A percentile compares a stretch with the other conserved stretches of the same genome.
Evolutionary conservation across 345 rosid genomes (phyloP).

Genomic region (Rhizophora mangle): DNA sequence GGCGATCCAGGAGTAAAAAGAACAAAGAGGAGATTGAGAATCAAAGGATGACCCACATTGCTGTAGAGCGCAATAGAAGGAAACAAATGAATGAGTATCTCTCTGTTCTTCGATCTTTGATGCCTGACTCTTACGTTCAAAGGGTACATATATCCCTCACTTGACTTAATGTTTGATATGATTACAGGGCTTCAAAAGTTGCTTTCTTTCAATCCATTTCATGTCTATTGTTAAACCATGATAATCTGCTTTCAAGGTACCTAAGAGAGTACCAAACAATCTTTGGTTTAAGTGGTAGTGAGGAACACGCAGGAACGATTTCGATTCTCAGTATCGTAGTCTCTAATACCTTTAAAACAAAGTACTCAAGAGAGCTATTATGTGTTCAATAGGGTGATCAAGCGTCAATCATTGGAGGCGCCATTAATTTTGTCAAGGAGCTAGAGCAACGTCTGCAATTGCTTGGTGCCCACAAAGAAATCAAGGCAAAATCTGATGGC

Average conservation of each 20-base stretch:
- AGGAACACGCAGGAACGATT: no score
- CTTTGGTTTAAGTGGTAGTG: no score
- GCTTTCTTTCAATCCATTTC: neutral
- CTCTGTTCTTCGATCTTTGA: conserved; percentile 67
- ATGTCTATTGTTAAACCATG: neutral
- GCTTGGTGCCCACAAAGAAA: conserved; percentile 32
- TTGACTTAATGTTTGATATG: neutral
- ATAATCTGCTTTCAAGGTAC: no score
- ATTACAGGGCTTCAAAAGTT: neutral
- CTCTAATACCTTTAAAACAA: neutral
- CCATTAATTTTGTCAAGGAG: conserved; percentile 51
- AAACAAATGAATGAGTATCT: conserved; percentile 93
- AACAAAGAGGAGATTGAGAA: conserved; percentile 83
- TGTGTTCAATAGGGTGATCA: conserved; percentile 38
- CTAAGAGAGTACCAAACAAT: no score
- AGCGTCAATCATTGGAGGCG: conserved; percentile 52
- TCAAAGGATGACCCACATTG: conserved; percentile 98
- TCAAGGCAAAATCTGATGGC: conserved; percentile 23
- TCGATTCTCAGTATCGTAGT: neutral
- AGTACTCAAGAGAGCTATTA: no score
- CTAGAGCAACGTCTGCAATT: conserved; percentile 38
- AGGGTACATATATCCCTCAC: conserved; percentile 43
- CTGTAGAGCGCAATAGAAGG: conserved; percentile 88
- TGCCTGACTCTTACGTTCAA: conserved; percentile 85
- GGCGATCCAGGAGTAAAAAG: conserved; percentile 57